Evolutionary conservation across 352 stramenopile species (phyloP).

Genomic region (Phytophthora ramorum): DNA sequence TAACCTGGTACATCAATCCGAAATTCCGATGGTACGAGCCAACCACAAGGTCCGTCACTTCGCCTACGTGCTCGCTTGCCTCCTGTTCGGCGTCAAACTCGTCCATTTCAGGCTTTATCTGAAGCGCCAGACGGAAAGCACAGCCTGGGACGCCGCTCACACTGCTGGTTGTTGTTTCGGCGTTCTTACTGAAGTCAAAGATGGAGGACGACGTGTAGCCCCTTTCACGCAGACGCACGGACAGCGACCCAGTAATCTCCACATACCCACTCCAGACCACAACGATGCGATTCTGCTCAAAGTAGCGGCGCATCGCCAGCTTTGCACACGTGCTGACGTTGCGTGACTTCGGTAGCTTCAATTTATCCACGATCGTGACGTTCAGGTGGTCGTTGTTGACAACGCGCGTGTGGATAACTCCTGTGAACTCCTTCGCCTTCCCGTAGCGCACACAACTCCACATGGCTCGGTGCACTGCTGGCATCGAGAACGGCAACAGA

Average conservation of each 20-base stretch:
- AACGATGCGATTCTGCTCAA: slow-evolving; percentile 28
- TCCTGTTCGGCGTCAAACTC: slow-evolving; percentile 24
- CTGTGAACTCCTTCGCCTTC: slow-evolving; percentile 20
- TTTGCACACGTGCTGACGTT: slow-evolving; percentile 23
- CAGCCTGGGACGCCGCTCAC: slow-evolving; percentile 13
- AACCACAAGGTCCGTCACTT: slow-evolving; percentile 57
- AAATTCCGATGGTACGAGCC: slow-evolving; percentile 53
- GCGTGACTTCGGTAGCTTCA: slow-evolving; percentile 28
- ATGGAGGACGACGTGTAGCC: slow-evolving; percentile 32
- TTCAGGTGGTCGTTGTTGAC: slow-evolving; percentile 39
- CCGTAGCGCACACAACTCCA: slow-evolving; percentile 30
- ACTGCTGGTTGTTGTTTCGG: neutral
- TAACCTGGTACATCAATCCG: slow-evolving; percentile 48
- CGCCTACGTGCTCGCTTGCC: slow-evolving; percentile 34
- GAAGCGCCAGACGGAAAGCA: slow-evolving; percentile 29
- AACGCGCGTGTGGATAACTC: slow-evolving; percentile 17
- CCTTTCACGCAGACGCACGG: slow-evolving; percentile 43
- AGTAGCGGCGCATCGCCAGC: slow-evolving; percentile 35
- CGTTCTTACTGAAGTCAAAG: slow-evolving; percentile 21
- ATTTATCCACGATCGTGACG: slow-evolving; percentile 33
- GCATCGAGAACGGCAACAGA: slow-evolving; percentile 36
- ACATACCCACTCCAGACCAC: slow-evolving; percentile 45
- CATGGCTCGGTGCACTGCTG: slow-evolving; percentile 33
- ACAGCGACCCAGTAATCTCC: slow-evolving; percentile 39
- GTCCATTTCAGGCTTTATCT: slow-evolving; percentile 36